Evolutionary conservation across 352 stramenopile genomes (phyloP).

Genomic region (Pythium insidiosum): DNA sequence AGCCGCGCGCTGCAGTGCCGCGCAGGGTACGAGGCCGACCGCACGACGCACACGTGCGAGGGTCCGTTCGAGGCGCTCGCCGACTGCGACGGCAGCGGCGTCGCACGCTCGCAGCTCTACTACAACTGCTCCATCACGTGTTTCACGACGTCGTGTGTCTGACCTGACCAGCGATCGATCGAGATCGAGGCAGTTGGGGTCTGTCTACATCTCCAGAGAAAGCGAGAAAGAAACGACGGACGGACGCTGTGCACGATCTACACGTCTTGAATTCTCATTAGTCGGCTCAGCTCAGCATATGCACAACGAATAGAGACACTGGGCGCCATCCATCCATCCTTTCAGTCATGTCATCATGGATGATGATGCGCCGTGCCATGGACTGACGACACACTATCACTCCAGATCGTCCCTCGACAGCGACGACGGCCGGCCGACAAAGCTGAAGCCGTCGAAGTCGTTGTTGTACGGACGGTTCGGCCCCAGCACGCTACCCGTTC

Average conservation of each 20-base stretch:
- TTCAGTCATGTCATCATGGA: not conserved
- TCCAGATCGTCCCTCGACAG: constrained; percentile 26
- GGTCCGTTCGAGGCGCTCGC: constrained; percentile 38
- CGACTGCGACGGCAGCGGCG: constrained; percentile 38
- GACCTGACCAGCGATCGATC: constrained; percentile 5
- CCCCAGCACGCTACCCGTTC: constrained; percentile 69
- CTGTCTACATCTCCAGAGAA: no score
- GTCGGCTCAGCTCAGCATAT: no score
- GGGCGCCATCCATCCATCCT: constrained; percentile 2
- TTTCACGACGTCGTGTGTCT: constrained; percentile 39
- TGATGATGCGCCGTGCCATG: no score
- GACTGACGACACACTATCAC: not conserved
- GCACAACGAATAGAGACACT: no score
- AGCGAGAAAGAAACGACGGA: not conserved
- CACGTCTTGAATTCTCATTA: no score
- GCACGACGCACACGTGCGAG: constrained; percentile 30
- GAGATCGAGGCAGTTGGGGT: not conserved
- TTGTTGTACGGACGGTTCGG: constrained; percentile 41
- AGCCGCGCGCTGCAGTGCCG: constrained; percentile 21
- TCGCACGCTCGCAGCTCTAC: constrained; percentile 27
- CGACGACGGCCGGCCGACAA: constrained; percentile 80
- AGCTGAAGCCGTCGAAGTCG: constrained; percentile 88
- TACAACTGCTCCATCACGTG: constrained; percentile 58
- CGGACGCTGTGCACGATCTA: no score
- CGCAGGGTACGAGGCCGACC: constrained; percentile 35